These are phyloP conservation scores for Clonostachys byssicola DNA, from an alignment of 2,329 filamentous ascomycete species.

Conservation along the genomic window DNA sequence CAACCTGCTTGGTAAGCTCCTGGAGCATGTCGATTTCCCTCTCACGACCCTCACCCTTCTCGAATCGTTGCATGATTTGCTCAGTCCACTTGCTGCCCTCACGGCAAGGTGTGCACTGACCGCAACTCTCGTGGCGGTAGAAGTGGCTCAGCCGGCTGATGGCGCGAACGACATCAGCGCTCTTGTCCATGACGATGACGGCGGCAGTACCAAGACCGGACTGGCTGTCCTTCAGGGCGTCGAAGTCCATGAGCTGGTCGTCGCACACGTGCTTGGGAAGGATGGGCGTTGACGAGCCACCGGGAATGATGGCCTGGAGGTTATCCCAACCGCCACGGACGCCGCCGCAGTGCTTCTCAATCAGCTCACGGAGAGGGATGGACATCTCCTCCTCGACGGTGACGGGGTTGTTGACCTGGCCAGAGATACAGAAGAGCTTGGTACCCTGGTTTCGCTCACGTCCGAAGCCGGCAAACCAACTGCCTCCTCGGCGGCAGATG, in stretches of 20 bases:
- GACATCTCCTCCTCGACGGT: slow-evolving; percentile 99
- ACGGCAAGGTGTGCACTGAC: slow-evolving; percentile 98
- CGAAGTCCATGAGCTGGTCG: slow-evolving; percentile 98
- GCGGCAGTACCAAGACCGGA: slow-evolving; percentile 95
- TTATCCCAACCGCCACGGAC: slow-evolving; percentile 98
- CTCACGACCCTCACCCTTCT: slow-evolving; percentile 81
- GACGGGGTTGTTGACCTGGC: slow-evolving; percentile 96
- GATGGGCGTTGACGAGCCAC: slow-evolving; percentile 94
- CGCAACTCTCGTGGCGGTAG: slow-evolving; percentile 97
- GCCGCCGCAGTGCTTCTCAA: slow-evolving; percentile 97
- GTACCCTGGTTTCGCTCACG: slow-evolving; percentile 96
- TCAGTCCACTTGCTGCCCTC: slow-evolving; percentile 99
- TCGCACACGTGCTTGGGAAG: slow-evolving; percentile 88
- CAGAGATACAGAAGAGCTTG: slow-evolving; percentile 97
- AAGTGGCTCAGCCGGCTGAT: slow-evolving; percentile 93
- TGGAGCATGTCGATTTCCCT: slow-evolving; percentile 99
- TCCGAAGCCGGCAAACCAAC: slow-evolving; percentile 91
- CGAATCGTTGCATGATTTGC: slow-evolving; percentile 97
- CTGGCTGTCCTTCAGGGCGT: slow-evolving; percentile 95
- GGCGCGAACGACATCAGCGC: slow-evolving; percentile 88
- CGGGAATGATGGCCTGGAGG: slow-evolving; percentile 89
- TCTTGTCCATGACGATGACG: slow-evolving; percentile 99
- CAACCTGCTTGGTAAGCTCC: slow-evolving; percentile 98
- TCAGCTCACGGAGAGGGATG: slow-evolving; percentile 90
- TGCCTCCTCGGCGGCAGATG: slow-evolving; percentile 86